phyloP scores from a whole-genome alignment of 305 asterid genomes.

The Fraxinus ornus region DNA sequence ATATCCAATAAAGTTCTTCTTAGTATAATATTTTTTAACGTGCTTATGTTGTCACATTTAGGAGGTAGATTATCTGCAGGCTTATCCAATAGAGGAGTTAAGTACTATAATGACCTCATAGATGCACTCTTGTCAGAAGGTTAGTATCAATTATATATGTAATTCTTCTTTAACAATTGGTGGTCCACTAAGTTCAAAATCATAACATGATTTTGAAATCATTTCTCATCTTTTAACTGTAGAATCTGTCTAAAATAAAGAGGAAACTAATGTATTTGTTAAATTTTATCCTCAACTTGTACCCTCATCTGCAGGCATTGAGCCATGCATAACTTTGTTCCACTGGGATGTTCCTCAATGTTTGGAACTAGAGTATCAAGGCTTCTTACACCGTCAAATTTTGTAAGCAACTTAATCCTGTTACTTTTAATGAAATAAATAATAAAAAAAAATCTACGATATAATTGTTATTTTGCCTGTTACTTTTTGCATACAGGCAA shows the following conservation, averaged over 20 bases:
- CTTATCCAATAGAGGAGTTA: slow-evolving; percentile 33
- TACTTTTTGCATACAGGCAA: slow-evolving; percentile 12
- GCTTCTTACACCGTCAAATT: slow-evolving; percentile 29
- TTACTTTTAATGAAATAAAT: neutral
- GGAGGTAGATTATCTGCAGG: slow-evolving; percentile 35
- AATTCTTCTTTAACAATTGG: too few species aligned
- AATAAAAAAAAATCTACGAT: too few species aligned
- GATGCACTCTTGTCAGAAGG: slow-evolving; percentile 36
- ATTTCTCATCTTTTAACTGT: too few species aligned
- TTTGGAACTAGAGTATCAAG: slow-evolving; percentile 34
- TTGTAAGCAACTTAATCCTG: slow-evolving; percentile 22
- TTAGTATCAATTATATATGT: neutral
- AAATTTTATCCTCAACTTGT: neutral
- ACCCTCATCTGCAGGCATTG: slow-evolving; percentile 22
- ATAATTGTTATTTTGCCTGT: too few species aligned
- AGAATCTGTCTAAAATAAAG: too few species aligned
- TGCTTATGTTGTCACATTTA: neutral
- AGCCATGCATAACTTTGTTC: slow-evolving; percentile 35
- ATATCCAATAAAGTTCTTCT: neutral
- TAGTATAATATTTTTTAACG: too few species aligned
- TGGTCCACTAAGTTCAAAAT: too few species aligned
- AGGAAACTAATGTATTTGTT: neutral
- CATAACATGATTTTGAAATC: too few species aligned
- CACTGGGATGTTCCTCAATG: slow-evolving; percentile 50
- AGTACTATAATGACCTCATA: slow-evolving; percentile 38